Evolutionary conservation across 108 stramenopile genomes (phyloP), one percentile per base, ranked within the genome.

Genomic region (Aurantiochytrium sp.): DNA sequence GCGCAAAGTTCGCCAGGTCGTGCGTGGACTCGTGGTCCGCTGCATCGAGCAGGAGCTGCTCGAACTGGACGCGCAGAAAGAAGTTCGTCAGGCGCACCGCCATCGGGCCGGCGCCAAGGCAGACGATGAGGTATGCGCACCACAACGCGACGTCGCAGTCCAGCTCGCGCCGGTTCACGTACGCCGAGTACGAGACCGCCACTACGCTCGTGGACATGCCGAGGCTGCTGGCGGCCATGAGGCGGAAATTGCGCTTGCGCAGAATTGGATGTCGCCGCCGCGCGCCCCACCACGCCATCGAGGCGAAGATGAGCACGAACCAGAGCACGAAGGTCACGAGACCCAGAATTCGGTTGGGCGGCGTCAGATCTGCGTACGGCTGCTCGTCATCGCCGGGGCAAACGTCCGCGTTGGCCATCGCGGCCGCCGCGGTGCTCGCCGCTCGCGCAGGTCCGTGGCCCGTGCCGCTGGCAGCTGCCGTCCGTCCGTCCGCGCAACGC

Each of bases 71-170:
- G 8, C 27, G 6, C n/a, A 27, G n/a, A 24, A 27, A 81, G 3
- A 81, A 81, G 19, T 41, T 41, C 2, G 45, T 30, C 6, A 81
- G 73, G 17, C 73, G 73, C 45, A 81, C 73, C 17, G 73, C 73
- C 39, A 81, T 37, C n/a, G 73, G 73, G 21, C 73, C 73, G 73
- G 73, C 73, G 27, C 73, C 73, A 15, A 81, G 45, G 24, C 42
- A 21, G 39, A 81, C 45, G n/a, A 81, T 12, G 10, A 81, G 45
- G 30, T 81, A 81, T 6, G 12, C 32, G 45, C 39, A 48, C 73
- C 39, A 81, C 10, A 81, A 24, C 6, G 32, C 6, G 42, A 42
- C 24, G 73, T 81, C 73, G 30, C 73, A 81, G 24, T 6, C 19
- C 42, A 81, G 8, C 6, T 81, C n/a, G 3, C 30, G 6, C 12